Evolutionary conservation across 2,329 filamentous ascomycete species (phyloP), one percentile per base, ranked within the genome.

Genomic region (Coniochaeta ligniaria): DNA sequence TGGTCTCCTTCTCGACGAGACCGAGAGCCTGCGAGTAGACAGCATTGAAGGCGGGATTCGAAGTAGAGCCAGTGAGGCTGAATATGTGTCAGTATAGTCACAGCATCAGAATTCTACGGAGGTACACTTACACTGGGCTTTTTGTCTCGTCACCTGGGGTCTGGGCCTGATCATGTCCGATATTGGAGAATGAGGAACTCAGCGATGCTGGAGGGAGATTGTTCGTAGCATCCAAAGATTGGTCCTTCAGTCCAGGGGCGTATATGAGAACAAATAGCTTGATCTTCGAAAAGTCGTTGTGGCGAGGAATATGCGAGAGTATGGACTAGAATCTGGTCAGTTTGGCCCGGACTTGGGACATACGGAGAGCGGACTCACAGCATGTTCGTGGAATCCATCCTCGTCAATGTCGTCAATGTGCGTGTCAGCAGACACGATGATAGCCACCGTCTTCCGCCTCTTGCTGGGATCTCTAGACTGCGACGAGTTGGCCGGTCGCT

Each of bases 241-340:
- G 79, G 59, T 92, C 88, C 74, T 92, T 91, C 59, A 96, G 77
- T 58, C 84, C 82, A 1, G 94, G 94, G 2, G 91, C 87, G 74
- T 96, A 96, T 70, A 98, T 94, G 65, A 98, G 81, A 61, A 98
- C 83, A 69, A 96, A 96, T 26, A 97, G 81, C 70, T 91, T 90
- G 65, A 88, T 85, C 63, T 81, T 85, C 55, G 86, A 84, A 64
- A 88, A 84, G 72, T 96, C 87, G 65, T 88, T 86, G 62, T 89
- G 84, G 64, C 87, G 84, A 41, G 92, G 91, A 57, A 98, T 90
- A 72, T 96, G 90, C 50, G 93, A 96, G 60, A 98, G 82, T 66
- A 98, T 90, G 31, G 90, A 92, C 90, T 93, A 47, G 38, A 62
- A 24, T 36, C n/a, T 36, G 60, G 67, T 63, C 24, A 17, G 59